phyloP scores from a whole-genome alignment of 108 stramenopile genomes.

The Nitzschia sp. region DNA sequence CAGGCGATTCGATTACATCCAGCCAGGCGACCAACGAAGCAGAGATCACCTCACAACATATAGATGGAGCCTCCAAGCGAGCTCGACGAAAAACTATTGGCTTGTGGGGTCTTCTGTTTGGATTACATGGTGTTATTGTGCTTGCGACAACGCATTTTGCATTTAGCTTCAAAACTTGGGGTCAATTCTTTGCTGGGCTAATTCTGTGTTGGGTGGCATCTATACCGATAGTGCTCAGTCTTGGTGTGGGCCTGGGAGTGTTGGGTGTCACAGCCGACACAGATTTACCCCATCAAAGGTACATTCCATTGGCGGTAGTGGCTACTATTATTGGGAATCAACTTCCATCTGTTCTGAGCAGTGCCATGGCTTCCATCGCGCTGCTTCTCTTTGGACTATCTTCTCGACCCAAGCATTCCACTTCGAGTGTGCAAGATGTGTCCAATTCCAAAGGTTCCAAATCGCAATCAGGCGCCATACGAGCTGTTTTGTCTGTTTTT shows the following conservation, averaged over 20 bases:
- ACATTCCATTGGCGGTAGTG: slow-evolving; percentile 34
- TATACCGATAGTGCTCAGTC: slow-evolving; percentile 24
- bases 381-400: slow-evolving; percentile 35
- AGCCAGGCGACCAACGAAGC: too few species aligned
- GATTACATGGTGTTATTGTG: background rate
- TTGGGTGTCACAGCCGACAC: background rate
- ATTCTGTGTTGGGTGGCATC: slow-evolving; percentile 14
- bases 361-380: slow-evolving; percentile 24
- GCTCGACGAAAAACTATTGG: too few species aligned
- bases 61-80: too few species aligned
- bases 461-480: slow-evolving; percentile 15
- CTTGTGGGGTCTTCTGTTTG: too few species aligned
- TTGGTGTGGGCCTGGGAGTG: slow-evolving; percentile 27
- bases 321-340: slow-evolving; percentile 38
- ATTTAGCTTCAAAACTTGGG: slow-evolving; percentile 2
- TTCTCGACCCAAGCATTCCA: slow-evolving; percentile 21
- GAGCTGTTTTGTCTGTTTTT: slow-evolving; percentile 26
- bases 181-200: slow-evolving; percentile 8
- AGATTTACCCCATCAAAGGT: slow-evolving; percentile 39
- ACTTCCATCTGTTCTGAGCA: slow-evolving; percentile 35
- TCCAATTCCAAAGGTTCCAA: background rate
- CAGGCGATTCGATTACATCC: too few species aligned
- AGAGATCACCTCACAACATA: too few species aligned
- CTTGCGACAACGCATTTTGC: background rate
- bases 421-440: background rate